These are phyloP conservation scores for Ascochyta fabae DNA, from an alignment of 2,329 filamentous ascomycete species.

Conservation along the genomic window DNA sequence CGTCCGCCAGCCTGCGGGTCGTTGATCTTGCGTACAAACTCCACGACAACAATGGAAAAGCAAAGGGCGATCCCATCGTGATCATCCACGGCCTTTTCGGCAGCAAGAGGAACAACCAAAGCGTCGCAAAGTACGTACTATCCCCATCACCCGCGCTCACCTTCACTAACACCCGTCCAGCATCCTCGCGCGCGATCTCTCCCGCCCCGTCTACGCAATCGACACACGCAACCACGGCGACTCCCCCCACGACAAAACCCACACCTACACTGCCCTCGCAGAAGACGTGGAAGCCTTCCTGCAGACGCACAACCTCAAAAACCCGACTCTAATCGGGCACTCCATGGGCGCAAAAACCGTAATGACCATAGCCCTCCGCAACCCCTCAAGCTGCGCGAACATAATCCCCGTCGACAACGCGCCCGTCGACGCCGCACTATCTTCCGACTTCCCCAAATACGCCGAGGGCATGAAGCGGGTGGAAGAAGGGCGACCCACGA, in stretches of 20 bases:
- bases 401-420: constrained; percentile 91
- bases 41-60: constrained; percentile 45
- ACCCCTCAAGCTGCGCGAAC: constrained; percentile 70
- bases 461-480: constrained; percentile 84
- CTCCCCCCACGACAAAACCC: constrained; percentile 75
- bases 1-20: constrained; percentile 27
- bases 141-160: background rate
- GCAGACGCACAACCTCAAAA: constrained; percentile 68
- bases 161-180: constrained; percentile 53
- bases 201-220: constrained; percentile 80
- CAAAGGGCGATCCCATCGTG: constrained; percentile 70
- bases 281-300: constrained; percentile 84
- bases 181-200: constrained; percentile 79
- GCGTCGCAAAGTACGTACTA: constrained; percentile 79
- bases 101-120: constrained; percentile 93
- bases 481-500: constrained; percentile 70
- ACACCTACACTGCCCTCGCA: constrained; percentile 84
- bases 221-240: constrained; percentile 94
- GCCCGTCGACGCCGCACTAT: constrained; percentile 78
- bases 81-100: constrained; percentile 94
- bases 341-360: constrained; percentile 97
- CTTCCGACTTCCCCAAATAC: constrained; percentile 78
- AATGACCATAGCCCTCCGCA: constrained; percentile 81
- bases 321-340: constrained; percentile 84
- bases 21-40: constrained; percentile 46